Conservation (phyloP, 2,329 filamentous ascomycete species). For the Neonectria magnoliae region DNA sequence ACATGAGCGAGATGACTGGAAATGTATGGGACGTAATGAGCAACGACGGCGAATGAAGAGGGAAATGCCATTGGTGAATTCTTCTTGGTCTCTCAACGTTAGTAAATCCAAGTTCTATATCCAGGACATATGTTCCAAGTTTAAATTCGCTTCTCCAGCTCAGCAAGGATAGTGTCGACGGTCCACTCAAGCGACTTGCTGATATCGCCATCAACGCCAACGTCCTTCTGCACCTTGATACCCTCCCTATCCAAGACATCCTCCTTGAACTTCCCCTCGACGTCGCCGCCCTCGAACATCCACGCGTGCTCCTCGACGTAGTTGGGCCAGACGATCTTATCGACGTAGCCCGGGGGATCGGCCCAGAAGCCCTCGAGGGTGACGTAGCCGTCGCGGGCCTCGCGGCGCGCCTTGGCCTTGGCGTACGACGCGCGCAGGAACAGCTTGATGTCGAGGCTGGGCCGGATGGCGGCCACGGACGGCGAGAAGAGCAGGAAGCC, state of each 20-base stretch:
- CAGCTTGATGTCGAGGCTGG: constrained; percentile 77
- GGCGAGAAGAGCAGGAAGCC: constrained; percentile 85
- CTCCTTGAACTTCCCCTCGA: constrained; percentile 65
- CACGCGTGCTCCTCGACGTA: constrained; percentile 85
- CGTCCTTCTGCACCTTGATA: constrained; percentile 61
- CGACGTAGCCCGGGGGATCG: constrained; percentile 93
- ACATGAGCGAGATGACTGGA: not conserved
- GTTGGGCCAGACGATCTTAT: constrained; percentile 95
- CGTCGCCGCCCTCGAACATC: constrained; percentile 77
- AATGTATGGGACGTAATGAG: not conserved
- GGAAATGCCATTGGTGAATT: not conserved
- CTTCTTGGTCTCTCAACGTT: not conserved
- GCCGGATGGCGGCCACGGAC: constrained; percentile 63
- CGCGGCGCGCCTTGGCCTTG: constrained; percentile 71
- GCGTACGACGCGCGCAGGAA: constrained; percentile 78
- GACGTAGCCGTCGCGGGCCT: constrained; percentile 79
- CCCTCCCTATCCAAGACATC: constrained; percentile 55
- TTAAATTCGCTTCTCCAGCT: constrained; percentile 49
- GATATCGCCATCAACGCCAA: constrained; percentile 65
- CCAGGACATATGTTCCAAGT: not conserved
- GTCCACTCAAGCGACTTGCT: constrained; percentile 73
- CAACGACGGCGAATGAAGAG: not conserved
- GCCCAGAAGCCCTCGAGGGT: constrained; percentile 92
- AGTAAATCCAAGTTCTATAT: not conserved
- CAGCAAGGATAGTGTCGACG: constrained; percentile 67